Conservation (phyloP, 768 basidiomycete genomes). For the Psilocybe sp. region DNA sequence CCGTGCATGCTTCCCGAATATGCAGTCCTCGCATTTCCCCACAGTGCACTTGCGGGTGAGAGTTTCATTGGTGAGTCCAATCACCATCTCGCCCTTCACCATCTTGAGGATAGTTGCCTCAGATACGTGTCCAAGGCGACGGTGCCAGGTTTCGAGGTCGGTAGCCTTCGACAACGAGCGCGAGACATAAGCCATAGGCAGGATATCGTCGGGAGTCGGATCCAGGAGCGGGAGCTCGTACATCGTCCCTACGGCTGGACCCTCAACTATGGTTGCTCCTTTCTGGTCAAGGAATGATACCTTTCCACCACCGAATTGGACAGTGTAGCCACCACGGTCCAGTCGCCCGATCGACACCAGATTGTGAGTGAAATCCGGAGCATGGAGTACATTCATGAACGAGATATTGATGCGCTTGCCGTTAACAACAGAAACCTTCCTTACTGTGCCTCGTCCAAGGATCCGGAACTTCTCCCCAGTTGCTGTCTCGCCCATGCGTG, state of each 20-base stretch:
- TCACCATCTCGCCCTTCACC: too few species aligned
- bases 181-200: too few species aligned
- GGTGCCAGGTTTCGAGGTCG: too few species aligned
- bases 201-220: not conserved
- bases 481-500: not conserved
- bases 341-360: constrained; percentile 20
- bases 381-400: constrained; percentile 21
- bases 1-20: too few species aligned
- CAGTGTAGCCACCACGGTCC: constrained; percentile 4
- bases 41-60: too few species aligned
- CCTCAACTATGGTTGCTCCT: not conserved
- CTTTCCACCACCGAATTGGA: constrained; percentile 10
- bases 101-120: too few species aligned
- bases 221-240: not conserved
- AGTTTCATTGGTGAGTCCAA: too few species aligned
- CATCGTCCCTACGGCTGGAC: not conserved
- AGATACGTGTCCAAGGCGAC: too few species aligned
- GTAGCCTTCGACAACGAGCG: too few species aligned
- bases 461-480: constrained; percentile 15
- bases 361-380: constrained; percentile 21
- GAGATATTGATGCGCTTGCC: constrained; percentile 9
- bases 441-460: constrained; percentile 15
- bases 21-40: too few species aligned
- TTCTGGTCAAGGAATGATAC: not conserved
- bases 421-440: constrained; percentile 1